Base-by-base conservation (phyloP, 2,329 filamentous ascomycete genomes). In the Calycina marina region DNA sequence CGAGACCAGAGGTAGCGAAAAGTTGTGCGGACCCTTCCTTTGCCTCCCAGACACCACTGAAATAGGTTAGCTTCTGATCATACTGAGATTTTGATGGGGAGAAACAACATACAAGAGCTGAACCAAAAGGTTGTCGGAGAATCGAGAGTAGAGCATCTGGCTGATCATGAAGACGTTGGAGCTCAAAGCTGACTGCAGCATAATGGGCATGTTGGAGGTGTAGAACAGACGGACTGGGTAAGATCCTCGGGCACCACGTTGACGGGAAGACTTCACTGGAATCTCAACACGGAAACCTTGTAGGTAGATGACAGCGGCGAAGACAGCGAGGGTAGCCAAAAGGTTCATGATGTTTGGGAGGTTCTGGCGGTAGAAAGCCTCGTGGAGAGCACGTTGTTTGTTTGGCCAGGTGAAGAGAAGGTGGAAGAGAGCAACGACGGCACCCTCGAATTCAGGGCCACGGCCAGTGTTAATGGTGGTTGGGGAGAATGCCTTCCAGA, bases 191-290 rank as follows among this genome's bases (percentile, higher is more conserved):
- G 88, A 96, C 69, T 98, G 92, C 59, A 98, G 72, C 90, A 98
- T 98, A 65, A 98, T 98, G 56, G 90, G 90, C 92, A 98, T 98
- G 79, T 98, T 98, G 59, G 86, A 94, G 56, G 90, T 98, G 69
- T 98, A 98, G 76, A 98, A 98, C 39, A 98, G 82, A 55, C 92
- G 88, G 59, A 98, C 76, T 52, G 90, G 90, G 73, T 96, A 98
- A 25, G 86, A 93, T 54, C 88, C 92, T 53, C 90, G 88, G 58
- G 93, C 90, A 61, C 90, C 90, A 70, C 90, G 86, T 73, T 98
- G 90, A 64, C 90, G 86, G 51, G 85, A 88, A 39, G 86, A 94
- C 77, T 98, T 98, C 72, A 98, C 90, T 42, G 92, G 92, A 56
- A 98, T 98, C 67, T 98, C 90, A 55, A 98, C 90, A 48, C 90